Evolutionary conservation across 306 rosid species (phyloP).

Genomic region (Gleditsia sinensis): DNA sequence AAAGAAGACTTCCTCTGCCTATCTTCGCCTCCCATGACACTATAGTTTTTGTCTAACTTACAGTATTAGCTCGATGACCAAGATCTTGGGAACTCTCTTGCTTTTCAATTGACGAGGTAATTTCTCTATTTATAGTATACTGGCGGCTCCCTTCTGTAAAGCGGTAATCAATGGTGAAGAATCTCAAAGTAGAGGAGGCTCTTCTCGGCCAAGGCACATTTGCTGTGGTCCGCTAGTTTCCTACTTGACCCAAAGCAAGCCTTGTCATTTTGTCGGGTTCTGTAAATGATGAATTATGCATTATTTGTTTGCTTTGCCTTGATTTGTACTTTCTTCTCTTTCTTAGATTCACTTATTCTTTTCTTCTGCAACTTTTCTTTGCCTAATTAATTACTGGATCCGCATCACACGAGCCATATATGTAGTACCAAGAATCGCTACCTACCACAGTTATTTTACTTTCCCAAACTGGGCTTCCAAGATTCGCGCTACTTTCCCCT

Average conservation of each 20-base stretch:
- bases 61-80: too few species aligned
- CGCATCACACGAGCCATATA: too few species aligned
- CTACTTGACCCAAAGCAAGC: constrained; percentile 22
- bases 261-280: not conserved
- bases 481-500: too few species aligned
- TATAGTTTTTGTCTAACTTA: too few species aligned
- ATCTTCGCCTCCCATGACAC: constrained; percentile 48
- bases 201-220: not conserved
- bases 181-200: not conserved
- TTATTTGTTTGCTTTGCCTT: constrained; percentile 36
- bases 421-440: not conserved
- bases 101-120: not conserved
- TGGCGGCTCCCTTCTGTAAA: too few species aligned
- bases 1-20: constrained; percentile 48
- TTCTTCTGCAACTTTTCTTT: not conserved
- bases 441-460: not conserved
- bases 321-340: constrained; percentile 26
- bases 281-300: constrained; percentile 10
- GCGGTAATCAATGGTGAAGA: too few species aligned
- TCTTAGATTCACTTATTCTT: constrained; percentile 21
- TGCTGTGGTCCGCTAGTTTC: constrained; percentile 43
- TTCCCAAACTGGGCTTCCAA: not conserved
- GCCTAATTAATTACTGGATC: too few species aligned
- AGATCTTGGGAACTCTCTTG: too few species aligned
- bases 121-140: constrained; percentile 36